These are phyloP conservation scores for Cynanchum wilfordii DNA, from an alignment of 257 asterid genomes.

Conservation along the genomic window DNA sequence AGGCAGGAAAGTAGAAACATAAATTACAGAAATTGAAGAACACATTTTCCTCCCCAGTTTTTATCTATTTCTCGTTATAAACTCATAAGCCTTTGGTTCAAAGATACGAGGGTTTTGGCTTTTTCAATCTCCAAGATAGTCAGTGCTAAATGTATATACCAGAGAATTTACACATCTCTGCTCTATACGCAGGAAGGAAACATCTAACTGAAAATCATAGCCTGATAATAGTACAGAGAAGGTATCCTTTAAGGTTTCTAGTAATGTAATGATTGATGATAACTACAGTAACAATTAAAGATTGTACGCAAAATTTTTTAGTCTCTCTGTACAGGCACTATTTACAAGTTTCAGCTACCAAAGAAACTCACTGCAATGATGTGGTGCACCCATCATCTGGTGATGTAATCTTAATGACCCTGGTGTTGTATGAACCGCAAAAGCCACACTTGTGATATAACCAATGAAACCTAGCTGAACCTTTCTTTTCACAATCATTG, in stretches of 20 bases:
- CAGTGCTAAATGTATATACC: background rate
- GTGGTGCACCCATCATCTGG: conserved; percentile 21
- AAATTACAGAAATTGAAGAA: background rate
- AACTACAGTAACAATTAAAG: background rate
- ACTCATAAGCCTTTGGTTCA: background rate
- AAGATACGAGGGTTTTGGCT: background rate
- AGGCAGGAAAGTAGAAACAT: background rate
- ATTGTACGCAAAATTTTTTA: conserved; percentile 6
- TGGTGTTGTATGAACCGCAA: conserved; percentile 44
- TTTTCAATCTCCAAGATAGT: background rate
- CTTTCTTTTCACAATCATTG: conserved; percentile 39
- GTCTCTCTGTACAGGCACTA: conserved; percentile 14
- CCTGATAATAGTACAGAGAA: background rate
- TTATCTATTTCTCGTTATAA: no score
- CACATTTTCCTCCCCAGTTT: background rate
- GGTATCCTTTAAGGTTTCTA: background rate
- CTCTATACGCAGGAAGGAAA: background rate
- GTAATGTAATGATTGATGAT: background rate
- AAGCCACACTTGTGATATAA: conserved; percentile 39
- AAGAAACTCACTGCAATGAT: conserved; percentile 10
- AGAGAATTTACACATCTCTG: background rate
- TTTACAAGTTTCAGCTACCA: conserved; percentile 16
- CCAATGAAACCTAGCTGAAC: conserved; percentile 42
- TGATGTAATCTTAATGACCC: conserved; percentile 26
- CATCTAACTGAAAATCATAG: background rate